Evolutionary conservation across 176 grass and related monocot species (phyloP).

Genomic region (Cenchrus purpureus): DNA sequence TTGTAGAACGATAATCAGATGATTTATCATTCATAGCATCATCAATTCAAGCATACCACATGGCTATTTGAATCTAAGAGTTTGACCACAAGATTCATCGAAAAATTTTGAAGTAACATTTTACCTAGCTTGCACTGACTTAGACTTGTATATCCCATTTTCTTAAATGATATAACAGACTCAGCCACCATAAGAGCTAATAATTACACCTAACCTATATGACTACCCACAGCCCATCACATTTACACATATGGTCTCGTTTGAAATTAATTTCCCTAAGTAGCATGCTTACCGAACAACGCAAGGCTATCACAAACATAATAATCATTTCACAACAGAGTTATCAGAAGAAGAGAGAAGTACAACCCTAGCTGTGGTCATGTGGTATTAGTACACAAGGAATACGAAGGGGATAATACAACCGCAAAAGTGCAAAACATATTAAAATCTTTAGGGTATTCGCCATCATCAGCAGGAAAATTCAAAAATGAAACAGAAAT

Average conservation of each 20-base stretch:
- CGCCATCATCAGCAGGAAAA: slow-evolving; percentile 23
- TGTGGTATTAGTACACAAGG: neutral
- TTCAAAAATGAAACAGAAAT: slow-evolving; percentile 32
- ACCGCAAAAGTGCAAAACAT: neutral
- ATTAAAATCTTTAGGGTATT: slow-evolving; percentile 31
- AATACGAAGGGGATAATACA: slow-evolving; percentile 16
- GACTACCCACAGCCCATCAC: neutral
- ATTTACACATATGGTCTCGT: neutral
- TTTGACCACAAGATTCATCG: neutral
- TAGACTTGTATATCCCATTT: neutral
- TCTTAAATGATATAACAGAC: neutral
- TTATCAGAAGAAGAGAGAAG: neutral
- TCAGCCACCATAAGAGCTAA: neutral
- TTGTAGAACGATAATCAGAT: neutral
- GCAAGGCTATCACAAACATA: neutral
- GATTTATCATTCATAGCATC: neutral
- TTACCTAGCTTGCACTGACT: neutral
- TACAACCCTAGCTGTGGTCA: neutral
- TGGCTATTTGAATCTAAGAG: neutral
- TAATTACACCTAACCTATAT: neutral
- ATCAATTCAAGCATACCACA: neutral
- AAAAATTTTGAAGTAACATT: slow-evolving; percentile 5
- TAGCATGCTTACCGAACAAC: neutral
- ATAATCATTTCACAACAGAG: slow-evolving; percentile 8
- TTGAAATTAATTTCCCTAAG: neutral